Conservation (phyloP, 106 monocot genomes). For the Allium sativum region DNA sequence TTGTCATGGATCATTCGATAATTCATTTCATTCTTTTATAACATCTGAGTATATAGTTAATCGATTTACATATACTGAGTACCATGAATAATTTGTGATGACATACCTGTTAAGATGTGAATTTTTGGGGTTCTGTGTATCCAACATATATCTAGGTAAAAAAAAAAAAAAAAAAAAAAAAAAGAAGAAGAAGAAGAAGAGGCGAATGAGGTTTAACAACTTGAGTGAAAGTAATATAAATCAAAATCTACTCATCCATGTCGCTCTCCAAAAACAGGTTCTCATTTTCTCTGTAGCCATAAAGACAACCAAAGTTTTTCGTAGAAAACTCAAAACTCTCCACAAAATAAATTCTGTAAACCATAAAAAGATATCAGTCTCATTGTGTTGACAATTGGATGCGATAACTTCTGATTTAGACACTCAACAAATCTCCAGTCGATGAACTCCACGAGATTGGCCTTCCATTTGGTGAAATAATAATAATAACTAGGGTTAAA, state of each 20-base stretch:
- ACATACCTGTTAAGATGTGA: no score
- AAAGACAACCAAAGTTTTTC: not conserved
- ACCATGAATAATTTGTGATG: no score
- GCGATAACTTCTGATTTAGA: slow-evolving; percentile 60
- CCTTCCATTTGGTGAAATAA: slow-evolving; percentile 20
- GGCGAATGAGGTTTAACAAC: slow-evolving; percentile 79
- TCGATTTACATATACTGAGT: no score
- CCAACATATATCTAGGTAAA: no score
- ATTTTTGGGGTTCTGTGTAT: no score
- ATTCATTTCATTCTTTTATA: no score
- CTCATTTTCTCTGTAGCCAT: slow-evolving; percentile 91
- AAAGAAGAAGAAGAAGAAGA: no score
- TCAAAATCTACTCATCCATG: slow-evolving; percentile 76
- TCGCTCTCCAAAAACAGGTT: slow-evolving; percentile 83
- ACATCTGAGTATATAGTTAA: no score
- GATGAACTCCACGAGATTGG: slow-evolving; percentile 86
- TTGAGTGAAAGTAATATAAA: slow-evolving; percentile 86
- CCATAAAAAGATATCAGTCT: slow-evolving; percentile 40
- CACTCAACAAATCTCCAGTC: slow-evolving; percentile 92
- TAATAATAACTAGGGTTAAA: not conserved
- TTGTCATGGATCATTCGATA: no score
- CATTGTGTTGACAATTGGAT: slow-evolving; percentile 60
- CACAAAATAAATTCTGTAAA: not conserved
- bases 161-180: no score
- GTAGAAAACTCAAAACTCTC: not conserved